Evolutionary conservation across 2,329 filamentous ascomycete genomes (phyloP), one percentile per base, ranked within the genome.

Genomic region (Trichoderma breve): DNA sequence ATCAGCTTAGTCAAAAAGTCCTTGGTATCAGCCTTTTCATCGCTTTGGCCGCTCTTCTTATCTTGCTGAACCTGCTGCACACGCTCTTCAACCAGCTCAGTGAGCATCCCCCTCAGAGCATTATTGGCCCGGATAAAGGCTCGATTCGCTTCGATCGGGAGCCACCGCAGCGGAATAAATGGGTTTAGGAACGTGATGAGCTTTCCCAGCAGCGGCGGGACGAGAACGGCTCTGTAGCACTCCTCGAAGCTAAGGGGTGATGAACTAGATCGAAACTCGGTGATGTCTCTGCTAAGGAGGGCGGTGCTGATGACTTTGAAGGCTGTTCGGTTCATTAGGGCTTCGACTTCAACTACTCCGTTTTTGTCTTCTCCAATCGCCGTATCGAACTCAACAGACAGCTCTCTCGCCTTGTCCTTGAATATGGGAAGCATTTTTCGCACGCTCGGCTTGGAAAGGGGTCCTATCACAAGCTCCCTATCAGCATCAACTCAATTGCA

Each of bases 191-290:
- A 69, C 1, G 51, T 69, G 24, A 72, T 72, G 32, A 69, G 36
- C 32, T 57, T 58, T 14, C 71, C 71, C 36, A 72, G 55, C n/a
- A 55, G n/a, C 18, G 57, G 47, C 18, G 65, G 71, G 34, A 36
- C 32, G n/a, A 72, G 64, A 36, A 72, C 43, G 5, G 18, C 58
- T 18, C 34, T 63, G 65, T 72, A 72, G 15, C 71, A 64, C 15
- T 72, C 39, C 26, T 72, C 70, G 43, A 72, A 72, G 11, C n/a
- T 72, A 18, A 72, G 63, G 1, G 57, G 58, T 12, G 70, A 72
- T 30, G 30, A 15, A 3, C 21, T 62, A 4, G 70, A 72, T 30
- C 63, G 64, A 26, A 72, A 72, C 18, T 67, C 57, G 12, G 18
- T 28, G n/a, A 72, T 58, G 5, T 72, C 63, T 14, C 47, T 72